Evolutionary conservation across 2,329 filamentous ascomycete species (phyloP).

Genomic region (Malbranchea zuffiana): DNA sequence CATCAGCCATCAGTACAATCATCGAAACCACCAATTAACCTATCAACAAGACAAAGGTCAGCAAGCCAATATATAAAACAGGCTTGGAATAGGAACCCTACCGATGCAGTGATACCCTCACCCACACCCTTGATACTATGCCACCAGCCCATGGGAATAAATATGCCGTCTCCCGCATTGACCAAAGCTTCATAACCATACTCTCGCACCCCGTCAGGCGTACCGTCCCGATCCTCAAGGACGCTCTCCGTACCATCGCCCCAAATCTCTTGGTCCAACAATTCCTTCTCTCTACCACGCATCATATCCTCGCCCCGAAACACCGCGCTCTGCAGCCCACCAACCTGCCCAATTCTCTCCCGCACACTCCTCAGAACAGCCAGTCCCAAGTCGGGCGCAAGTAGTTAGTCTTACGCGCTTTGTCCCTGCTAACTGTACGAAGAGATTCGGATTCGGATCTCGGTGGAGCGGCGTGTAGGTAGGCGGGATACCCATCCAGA

Average conservation of each 20-base stretch:
- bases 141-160: constrained; percentile 79
- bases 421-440: constrained; percentile 64
- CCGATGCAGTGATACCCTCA: constrained; percentile 47
- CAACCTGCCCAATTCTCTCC: constrained; percentile 24
- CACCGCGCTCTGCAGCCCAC: constrained; percentile 29
- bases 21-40: constrained; percentile 76
- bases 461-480: constrained; percentile 85
- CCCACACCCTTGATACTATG: constrained; percentile 63
- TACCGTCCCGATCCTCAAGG: not conserved
- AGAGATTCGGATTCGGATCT: constrained; percentile 89
- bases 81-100: constrained; percentile 23
- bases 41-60: constrained; percentile 19
- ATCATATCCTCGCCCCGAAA: constrained; percentile 86
- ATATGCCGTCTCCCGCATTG: constrained; percentile 57
- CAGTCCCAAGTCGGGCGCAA: constrained; percentile 48
- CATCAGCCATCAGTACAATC: constrained; percentile 21
- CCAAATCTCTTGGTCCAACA: constrained; percentile 65
- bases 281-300: constrained; percentile 58
- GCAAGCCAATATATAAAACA: not conserved
- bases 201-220: not conserved
- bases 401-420: constrained; percentile 65
- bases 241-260: constrained; percentile 14
- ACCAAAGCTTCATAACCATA: constrained; percentile 45
- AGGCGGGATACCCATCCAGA: constrained; percentile 80
- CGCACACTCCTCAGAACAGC: constrained; percentile 50